Base-by-base conservation (phyloP, 495 filamentous ascomycete genomes). In the Penicillium alfredii region DNA sequence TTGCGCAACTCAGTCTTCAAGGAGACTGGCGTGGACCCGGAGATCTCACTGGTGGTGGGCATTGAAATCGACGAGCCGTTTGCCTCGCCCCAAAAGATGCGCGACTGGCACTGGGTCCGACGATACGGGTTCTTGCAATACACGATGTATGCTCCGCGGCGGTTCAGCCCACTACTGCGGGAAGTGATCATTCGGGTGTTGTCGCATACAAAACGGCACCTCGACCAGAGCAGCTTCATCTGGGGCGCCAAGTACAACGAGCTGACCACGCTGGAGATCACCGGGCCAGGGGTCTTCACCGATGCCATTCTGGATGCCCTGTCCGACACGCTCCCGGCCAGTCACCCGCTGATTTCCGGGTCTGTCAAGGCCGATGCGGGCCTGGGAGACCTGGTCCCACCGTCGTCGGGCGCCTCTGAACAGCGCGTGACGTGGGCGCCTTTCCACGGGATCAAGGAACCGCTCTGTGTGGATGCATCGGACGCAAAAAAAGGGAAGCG, bases 351-450 rank as follows among this genome's bases (percentile, higher is more conserved):
- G 7, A 17, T 66, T 6, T 18, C 39, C 6, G 6, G 35, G 9
- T 69, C 63, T 2, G 30, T 58, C 7, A 33, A 52, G 8, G 39
- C 53, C 4, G 61, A 67, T 25, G 23, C 23, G 11, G 23, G 23
- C 3, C 23, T 25, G 8, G 23, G 23, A 25, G 23, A 25, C 4
- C 23, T 25, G 23, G 23, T 25, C 3, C 23, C 39, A 7, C 40
- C 24, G 2, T 30, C 12, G 6, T 42, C 43, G 0, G 43, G 33
- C 0, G 22, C 19, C 9, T 43, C 43, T 3, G 25, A 47, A 12
- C 38, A 48, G 17, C 58, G 60, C 2, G 59, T 71, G 10, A 64
- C 66, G 1, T 71, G 66, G 66, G 64, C 61, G 0, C 64, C 64
- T 8, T 71, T 71, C 24, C 44, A 63, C 30, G 22, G 40, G 11